Evolutionary conservation across 306 rosid species (phyloP).

Genomic region (Fragaria ananassa): DNA sequence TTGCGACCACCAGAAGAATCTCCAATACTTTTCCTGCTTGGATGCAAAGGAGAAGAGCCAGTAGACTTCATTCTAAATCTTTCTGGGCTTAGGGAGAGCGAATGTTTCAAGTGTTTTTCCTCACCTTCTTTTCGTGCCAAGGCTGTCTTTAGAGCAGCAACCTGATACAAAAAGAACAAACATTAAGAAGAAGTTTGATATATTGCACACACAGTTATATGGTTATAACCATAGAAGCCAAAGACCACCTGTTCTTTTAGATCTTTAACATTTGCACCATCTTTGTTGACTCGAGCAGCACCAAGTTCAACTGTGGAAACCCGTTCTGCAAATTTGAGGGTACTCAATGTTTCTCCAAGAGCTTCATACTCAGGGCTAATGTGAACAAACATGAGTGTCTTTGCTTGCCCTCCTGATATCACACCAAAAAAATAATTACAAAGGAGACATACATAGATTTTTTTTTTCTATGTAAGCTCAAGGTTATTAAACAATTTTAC

Average conservation of each 20-base stretch:
- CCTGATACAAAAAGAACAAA: slow-evolving; percentile 34
- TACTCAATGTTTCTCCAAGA: slow-evolving; percentile 83
- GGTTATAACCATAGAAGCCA: neutral
- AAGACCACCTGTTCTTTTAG: slow-evolving; percentile 77
- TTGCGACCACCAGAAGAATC: slow-evolving; percentile 38
- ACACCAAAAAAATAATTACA: slow-evolving; percentile 9
- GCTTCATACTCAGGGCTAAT: slow-evolving; percentile 85
- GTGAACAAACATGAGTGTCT: slow-evolving; percentile 94
- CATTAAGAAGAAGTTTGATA: neutral
- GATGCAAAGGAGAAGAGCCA: slow-evolving; percentile 52
- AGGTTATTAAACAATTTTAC: slow-evolving; percentile 32
- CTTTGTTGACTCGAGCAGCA: slow-evolving; percentile 76
- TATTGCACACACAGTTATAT: neutral
- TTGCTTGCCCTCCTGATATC: slow-evolving; percentile 78
- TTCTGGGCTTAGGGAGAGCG: slow-evolving; percentile 44
- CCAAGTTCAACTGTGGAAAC: slow-evolving; percentile 88
- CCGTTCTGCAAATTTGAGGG: slow-evolving; percentile 92
- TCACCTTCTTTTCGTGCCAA: slow-evolving; percentile 70
- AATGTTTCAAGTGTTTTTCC: slow-evolving; percentile 36
- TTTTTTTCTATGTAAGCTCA: neutral
- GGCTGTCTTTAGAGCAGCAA: slow-evolving; percentile 74
- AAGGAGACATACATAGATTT: neutral
- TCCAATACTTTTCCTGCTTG: slow-evolving; percentile 33
- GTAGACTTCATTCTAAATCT: slow-evolving; percentile 42
- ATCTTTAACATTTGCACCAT: slow-evolving; percentile 63